Percentiles rank a stretch among this genome's conserved stretches.
phyloP scores from a whole-genome alignment of 2,329 filamentous ascomycete species.

The Coleophoma crateriformis region DNA sequence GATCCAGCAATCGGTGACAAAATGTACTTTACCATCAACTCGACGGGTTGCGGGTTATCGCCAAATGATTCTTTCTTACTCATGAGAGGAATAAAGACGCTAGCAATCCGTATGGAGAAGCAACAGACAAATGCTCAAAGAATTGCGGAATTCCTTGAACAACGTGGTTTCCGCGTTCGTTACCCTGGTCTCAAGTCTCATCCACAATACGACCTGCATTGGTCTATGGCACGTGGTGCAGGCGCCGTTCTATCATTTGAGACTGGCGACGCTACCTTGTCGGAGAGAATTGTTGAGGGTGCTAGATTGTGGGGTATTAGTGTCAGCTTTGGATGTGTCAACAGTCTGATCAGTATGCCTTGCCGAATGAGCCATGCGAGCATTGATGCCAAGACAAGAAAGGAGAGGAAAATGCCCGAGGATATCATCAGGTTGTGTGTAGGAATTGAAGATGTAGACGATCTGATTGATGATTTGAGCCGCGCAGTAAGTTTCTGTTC shows the following conservation, averaged over 20 bases:
- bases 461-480: slow-evolving; percentile 88
- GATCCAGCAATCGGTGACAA: slow-evolving; percentile 76
- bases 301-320: slow-evolving; percentile 91
- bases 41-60: slow-evolving; percentile 86
- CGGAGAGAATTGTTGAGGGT: slow-evolving; percentile 90
- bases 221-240: slow-evolving; percentile 89
- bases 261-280: slow-evolving; percentile 78
- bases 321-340: slow-evolving; percentile 96
- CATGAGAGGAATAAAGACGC: slow-evolving; percentile 91
- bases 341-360: slow-evolving; percentile 98
- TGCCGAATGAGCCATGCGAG: slow-evolving; percentile 99
- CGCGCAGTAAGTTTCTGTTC: slow-evolving; percentile 67
- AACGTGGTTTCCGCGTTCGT: slow-evolving; percentile 86
- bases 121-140: slow-evolving; percentile 88
- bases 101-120: slow-evolving; percentile 98
- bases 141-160: slow-evolving; percentile 89
- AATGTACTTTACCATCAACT: slow-evolving; percentile 95
- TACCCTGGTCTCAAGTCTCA: slow-evolving; percentile 93
- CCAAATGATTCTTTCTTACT: slow-evolving; percentile 96
- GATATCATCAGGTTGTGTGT: slow-evolving; percentile 95
- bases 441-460: slow-evolving; percentile 88
- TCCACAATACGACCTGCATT: slow-evolving; percentile 93
- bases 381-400: slow-evolving; percentile 90
- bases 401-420: slow-evolving; percentile 88
- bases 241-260: slow-evolving; percentile 95